Conservation (phyloP, 2,329 filamentous ascomycete genomes). For the Ophiostoma ips region DNA sequence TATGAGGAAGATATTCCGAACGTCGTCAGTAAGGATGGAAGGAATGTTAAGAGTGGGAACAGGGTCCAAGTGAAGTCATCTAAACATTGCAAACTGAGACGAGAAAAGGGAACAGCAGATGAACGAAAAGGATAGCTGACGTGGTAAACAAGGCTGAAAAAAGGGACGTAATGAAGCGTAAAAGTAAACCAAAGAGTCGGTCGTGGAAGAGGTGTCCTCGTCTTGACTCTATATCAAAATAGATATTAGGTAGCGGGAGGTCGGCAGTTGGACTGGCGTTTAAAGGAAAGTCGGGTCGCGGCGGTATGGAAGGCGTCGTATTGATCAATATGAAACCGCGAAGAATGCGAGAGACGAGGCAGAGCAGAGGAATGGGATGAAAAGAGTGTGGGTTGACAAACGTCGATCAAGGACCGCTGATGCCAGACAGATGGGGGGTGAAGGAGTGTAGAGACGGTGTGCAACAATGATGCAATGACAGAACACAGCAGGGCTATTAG, state of each 20-base stretch:
- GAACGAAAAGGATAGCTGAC: background rate
- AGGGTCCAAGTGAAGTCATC: constrained; percentile 1
- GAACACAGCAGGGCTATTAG: background rate
- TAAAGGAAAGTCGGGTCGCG: too few species aligned
- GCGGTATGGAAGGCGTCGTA: too few species aligned
- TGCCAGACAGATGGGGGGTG: background rate
- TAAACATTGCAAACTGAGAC: background rate
- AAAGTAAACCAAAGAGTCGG: background rate
- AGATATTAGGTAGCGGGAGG: background rate
- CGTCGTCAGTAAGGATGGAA: background rate
- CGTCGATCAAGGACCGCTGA: too few species aligned
- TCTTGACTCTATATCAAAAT: background rate
- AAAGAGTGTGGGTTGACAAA: too few species aligned
- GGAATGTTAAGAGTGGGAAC: background rate
- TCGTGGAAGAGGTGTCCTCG: background rate
- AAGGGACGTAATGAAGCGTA: background rate
- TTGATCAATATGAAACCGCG: too few species aligned
- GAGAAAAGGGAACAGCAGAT: background rate
- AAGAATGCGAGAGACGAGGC: too few species aligned
- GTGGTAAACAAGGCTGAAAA: background rate
- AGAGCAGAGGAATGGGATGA: too few species aligned
- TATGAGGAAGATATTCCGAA: background rate
- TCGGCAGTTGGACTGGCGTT: background rate
- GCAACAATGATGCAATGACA: background rate
- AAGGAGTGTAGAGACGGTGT: constrained; percentile 1